Conservation (phyloP, 129 eudicot species). For the Lactuca saligna region DNA sequence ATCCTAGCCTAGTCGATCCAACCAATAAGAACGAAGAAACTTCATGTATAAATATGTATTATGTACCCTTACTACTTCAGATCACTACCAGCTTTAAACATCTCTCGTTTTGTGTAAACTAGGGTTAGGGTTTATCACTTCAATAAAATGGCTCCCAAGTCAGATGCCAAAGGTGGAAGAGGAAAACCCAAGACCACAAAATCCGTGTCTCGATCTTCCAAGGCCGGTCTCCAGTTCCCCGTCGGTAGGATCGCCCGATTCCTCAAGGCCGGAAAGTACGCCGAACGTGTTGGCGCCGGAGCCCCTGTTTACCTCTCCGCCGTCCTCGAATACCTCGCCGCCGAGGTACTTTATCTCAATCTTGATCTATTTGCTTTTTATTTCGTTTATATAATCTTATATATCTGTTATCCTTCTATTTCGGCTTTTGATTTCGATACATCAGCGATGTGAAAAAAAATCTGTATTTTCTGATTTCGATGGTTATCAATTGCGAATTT, state of each 20-base stretch:
- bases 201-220: constrained; percentile 57
- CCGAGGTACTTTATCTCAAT: constrained; percentile 43
- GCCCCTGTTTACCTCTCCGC: constrained; percentile 79
- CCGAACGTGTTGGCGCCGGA: constrained; percentile 77
- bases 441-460: background rate
- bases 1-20: constrained; percentile 20
- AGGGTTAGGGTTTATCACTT: constrained; percentile 28
- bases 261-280: constrained; percentile 61
- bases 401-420: background rate
- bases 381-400: background rate
- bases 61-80: background rate
- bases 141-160: constrained; percentile 31
- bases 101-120: background rate
- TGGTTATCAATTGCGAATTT: background rate
- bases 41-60: background rate
- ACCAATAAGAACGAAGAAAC: constrained; percentile 33
- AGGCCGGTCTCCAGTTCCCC: constrained; percentile 89
- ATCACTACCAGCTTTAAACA: background rate
- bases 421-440: background rate
- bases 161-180: constrained; percentile 47
- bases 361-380: background rate
- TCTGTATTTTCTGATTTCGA: too few relatives aligned
- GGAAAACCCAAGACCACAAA: constrained; percentile 57
- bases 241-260: constrained; percentile 77
- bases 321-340: constrained; percentile 75